These are phyloP conservation scores for Rhododendron griersonianum DNA, from an alignment of 148 eudicot species.

Conservation along the genomic window DNA sequence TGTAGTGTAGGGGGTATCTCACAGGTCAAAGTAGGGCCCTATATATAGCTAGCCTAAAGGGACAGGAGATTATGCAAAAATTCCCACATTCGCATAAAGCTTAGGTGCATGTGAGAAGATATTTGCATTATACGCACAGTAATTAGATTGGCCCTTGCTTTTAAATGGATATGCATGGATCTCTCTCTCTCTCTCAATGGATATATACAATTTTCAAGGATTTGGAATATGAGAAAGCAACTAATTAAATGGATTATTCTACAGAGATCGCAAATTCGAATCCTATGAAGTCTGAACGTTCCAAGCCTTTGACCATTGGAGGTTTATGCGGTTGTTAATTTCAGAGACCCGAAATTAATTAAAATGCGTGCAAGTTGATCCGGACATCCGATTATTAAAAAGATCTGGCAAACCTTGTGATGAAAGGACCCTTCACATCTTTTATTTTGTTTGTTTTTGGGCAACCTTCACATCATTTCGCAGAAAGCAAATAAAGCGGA, in stretches of 20 bases:
- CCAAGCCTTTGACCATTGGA: neutral
- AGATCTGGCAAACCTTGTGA: neutral
- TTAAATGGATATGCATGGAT: constrained; percentile 28
- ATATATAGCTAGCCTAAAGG: neutral
- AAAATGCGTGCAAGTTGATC: too few species aligned
- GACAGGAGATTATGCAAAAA: constrained; percentile 2
- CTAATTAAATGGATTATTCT: too few species aligned
- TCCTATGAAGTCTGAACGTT: too few species aligned
- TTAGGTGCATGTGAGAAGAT: neutral
- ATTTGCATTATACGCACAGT: neutral
- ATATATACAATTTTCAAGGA: too few species aligned
- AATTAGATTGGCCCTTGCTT: constrained; percentile 1
- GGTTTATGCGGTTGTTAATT: too few species aligned
- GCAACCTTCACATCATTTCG: constrained; percentile 12
- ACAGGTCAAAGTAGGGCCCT: neutral
- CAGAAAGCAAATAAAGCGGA: neutral
- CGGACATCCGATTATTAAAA: neutral
- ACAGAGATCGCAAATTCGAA: too few species aligned
- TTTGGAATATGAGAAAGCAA: too few species aligned
- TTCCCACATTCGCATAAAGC: neutral
- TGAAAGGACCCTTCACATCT: constrained; percentile 17
- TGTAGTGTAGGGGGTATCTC: neutral
- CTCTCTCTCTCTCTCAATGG: constrained; percentile 1
- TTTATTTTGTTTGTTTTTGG: neutral
- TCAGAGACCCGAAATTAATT: too few species aligned